A percentile compares a stretch with the other conserved stretches of the same genome.
Evolutionary conservation across 495 filamentous ascomycete genomes (phyloP).

Genomic region (Tuber indicum): DNA sequence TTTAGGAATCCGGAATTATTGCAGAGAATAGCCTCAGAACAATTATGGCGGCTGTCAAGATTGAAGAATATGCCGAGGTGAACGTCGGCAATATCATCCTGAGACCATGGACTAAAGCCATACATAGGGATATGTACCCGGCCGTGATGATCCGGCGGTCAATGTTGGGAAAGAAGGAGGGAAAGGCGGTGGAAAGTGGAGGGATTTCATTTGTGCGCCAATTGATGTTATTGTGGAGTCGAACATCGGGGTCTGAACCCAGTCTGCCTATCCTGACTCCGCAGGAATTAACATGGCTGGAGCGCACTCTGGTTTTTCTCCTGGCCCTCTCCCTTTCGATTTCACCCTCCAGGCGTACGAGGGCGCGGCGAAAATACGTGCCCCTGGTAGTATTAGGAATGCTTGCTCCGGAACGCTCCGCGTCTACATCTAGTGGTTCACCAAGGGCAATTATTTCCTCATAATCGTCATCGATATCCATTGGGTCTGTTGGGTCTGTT

Average conservation of each 20-base stretch:
- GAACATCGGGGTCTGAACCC: background rate
- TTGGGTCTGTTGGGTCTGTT: background rate
- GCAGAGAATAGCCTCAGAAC: background rate
- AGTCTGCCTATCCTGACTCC: background rate
- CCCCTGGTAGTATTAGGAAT: background rate
- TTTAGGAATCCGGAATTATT: background rate
- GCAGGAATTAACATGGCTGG: background rate
- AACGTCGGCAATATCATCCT: background rate
- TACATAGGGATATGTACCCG: background rate
- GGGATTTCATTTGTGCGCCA: background rate
- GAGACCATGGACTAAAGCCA: background rate
- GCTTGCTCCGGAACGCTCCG: background rate
- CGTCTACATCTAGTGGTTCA: background rate
- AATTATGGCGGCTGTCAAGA: background rate
- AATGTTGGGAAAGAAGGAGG: background rate
- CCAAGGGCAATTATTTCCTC: background rate
- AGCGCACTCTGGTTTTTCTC: background rate
- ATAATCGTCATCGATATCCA: background rate
- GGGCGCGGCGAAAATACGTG: background rate
- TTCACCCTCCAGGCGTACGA: background rate
- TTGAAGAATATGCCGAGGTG: background rate
- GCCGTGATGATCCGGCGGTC: background rate
- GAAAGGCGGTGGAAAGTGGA: background rate
- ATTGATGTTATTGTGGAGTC: background rate
- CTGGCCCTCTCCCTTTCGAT: background rate